Evolutionary conservation across 73 alveolate genomes (phyloP).

Genomic region (Durusdinium trenchii): DNA sequence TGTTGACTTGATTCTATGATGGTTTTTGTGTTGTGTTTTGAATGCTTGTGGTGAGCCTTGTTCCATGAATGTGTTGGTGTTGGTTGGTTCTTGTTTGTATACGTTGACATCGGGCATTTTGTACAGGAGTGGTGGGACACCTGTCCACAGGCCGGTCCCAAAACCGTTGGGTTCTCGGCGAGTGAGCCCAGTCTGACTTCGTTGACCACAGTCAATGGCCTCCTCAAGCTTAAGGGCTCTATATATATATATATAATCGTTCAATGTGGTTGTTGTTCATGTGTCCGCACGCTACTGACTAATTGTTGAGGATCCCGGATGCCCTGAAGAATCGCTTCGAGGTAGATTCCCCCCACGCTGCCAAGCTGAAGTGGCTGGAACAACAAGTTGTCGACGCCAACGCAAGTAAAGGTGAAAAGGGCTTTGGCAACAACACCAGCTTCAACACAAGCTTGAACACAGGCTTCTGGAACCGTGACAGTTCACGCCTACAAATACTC

Average conservation of each 20-base stretch:
- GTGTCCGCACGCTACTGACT: no score
- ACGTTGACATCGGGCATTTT: no score
- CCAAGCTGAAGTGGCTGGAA: neutral
- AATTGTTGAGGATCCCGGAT: slow-evolving; percentile 5
- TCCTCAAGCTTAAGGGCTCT: neutral
- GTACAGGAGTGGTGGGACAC: slow-evolving; percentile 10
- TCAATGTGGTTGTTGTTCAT: no score
- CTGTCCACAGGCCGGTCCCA: neutral
- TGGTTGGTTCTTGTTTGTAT: no score
- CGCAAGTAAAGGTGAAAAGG: neutral
- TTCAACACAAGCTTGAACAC: neutral
- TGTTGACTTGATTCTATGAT: no score
- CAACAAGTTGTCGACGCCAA: neutral
- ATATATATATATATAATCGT: no score
- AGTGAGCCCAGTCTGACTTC: neutral
- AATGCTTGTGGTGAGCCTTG: no score
- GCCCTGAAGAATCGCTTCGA: neutral
- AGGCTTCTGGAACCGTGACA: no score
- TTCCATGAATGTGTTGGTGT: no score
- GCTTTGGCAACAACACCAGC: neutral
- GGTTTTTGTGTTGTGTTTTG: no score
- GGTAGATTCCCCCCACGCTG: neutral
- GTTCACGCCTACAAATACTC: neutral
- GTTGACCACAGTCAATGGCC: neutral
- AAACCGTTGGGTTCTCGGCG: neutral